Base-by-base conservation (phyloP, 306 rosid species). In the Rubus idaeus region DNA sequence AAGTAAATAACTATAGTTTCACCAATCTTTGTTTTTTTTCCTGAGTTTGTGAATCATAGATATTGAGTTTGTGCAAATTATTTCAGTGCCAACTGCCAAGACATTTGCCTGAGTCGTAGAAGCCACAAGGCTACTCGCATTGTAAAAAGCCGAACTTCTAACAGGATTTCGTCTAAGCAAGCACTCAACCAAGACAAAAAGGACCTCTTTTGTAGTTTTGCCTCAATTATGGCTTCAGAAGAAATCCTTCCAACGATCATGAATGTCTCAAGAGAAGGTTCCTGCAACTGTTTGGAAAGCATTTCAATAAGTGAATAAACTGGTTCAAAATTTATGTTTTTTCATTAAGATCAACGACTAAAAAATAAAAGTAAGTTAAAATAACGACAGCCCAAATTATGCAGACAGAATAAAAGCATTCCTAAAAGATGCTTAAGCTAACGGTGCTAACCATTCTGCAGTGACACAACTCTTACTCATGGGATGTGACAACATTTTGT, bases 251-350 rank as follows among this genome's bases (percentile, higher is more conserved):
- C 99, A 46, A 95, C 82, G 80, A 95, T 87, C 55, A 79, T 80
- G 91, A 88, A 95, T 74, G 97, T 88, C 82, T 88, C 97, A 14
- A 92, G 81, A 67, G 96, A 92, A 58, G 99, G 93, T 79, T 89
- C 97, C 84, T 89, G 97, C 83, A 87, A 70, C 97, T 95, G 97
- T 81, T 74, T 51, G 68, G 73, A 64, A 75, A 69, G 57, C 77
- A 72, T 77, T 79, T 57, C 23, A 74, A 51, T 69, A n/a, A n/a
- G n/a, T n/a, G n/a, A n/a, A n/a, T n/a, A 62, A 40, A 68, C 17
- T 2, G 51, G 56, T 51, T 62, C 66, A 41, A 23, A 18, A 53
- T 52, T 26, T 35, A 21, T 52, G 52, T 70, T 37, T 51, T 23
- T 6, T 16, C 69, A 39, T 8, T 26, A 30, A 72, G 11, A 23